Conservation (phyloP, 345 rosid species). For the Excoecaria agallocha region DNA sequence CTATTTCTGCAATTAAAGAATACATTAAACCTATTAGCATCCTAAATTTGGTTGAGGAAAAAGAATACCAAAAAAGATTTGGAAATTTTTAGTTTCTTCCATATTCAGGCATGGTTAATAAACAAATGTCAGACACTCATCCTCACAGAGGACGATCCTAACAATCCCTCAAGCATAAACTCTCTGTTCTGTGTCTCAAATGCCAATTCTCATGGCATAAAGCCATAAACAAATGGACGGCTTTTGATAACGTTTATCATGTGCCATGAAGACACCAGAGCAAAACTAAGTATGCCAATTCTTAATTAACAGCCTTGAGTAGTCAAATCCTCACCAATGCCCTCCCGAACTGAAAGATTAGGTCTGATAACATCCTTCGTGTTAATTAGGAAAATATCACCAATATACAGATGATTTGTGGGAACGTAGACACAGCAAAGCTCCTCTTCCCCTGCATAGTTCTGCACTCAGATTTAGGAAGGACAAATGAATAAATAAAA, state of each 20-base stretch:
- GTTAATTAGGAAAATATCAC: slow-evolving; percentile 82
- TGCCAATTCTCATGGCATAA: neutral
- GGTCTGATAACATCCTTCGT: slow-evolving; percentile 90
- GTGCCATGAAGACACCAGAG: neutral
- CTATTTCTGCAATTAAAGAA: slow-evolving; percentile 66
- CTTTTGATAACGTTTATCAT: neutral
- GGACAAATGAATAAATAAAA: too few relatives aligned
- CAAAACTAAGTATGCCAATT: neutral
- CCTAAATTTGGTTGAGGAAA: neutral
- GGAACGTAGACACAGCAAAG: slow-evolving; percentile 97
- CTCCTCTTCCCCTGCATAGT: slow-evolving; percentile 83
- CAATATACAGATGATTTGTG: slow-evolving; percentile 95
- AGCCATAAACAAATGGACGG: neutral
- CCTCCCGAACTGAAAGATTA: slow-evolving; percentile 92
- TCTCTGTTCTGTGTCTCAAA: neutral
- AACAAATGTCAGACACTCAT: neutral
- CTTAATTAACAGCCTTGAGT: neutral
- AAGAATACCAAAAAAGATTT: neutral
- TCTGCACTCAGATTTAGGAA: slow-evolving; percentile 45
- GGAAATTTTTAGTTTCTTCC: neutral
- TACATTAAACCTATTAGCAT: slow-evolving; percentile 5
- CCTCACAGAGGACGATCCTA: neutral
- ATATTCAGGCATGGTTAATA: neutral
- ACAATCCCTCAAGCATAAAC: neutral
- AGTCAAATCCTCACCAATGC: slow-evolving; percentile 67